A percentile compares a stretch with the other conserved stretches of the same genome.
Evolutionary conservation across 768 basidiomycete species (phyloP).

Genomic region (Mycena kentingensis): DNA sequence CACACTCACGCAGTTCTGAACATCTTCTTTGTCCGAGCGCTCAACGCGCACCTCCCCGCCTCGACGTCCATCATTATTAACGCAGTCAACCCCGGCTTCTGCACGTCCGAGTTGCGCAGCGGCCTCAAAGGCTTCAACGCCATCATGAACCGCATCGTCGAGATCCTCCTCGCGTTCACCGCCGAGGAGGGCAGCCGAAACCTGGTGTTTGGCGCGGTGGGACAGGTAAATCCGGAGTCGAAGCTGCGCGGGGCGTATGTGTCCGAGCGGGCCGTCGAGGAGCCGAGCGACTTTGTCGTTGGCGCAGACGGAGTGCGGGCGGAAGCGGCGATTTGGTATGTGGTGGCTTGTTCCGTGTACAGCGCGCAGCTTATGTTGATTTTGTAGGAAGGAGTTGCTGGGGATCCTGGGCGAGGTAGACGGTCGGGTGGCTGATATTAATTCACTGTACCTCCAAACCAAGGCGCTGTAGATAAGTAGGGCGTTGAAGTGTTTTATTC

Average conservation of each 20-base stretch:
- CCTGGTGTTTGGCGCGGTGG: not conserved
- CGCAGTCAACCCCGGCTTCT: slow-evolving; percentile 43
- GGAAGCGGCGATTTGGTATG: not conserved
- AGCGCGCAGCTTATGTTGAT: too few relatives aligned
- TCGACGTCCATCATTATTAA: slow-evolving; percentile 33
- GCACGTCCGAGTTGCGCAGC: slow-evolving; percentile 31
- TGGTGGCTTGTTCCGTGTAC: too few relatives aligned
- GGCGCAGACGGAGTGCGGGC: not conserved
- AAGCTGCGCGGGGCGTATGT: not conserved
- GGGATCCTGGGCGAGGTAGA: too few relatives aligned
- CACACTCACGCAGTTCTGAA: slow-evolving; percentile 35
- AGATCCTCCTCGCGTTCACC: not conserved
- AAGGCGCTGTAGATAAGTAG: too few relatives aligned
- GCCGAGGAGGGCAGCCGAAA: not conserved
- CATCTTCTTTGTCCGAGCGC: slow-evolving; percentile 39
- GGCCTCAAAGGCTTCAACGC: not conserved
- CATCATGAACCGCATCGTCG: not conserved
- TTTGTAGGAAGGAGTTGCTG: too few relatives aligned
- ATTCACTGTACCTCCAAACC: too few relatives aligned
- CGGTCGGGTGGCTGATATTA: too few relatives aligned
- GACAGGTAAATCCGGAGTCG: not conserved
- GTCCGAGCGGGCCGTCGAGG: not conserved
- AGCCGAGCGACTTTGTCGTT: not conserved
- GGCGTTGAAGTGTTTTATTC: too few relatives aligned
- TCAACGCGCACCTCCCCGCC: slow-evolving; percentile 32